Evolutionary conservation across 75 land plant species (phyloP), one percentile per base, ranked within the genome.

Genomic region (Pinus taeda): DNA sequence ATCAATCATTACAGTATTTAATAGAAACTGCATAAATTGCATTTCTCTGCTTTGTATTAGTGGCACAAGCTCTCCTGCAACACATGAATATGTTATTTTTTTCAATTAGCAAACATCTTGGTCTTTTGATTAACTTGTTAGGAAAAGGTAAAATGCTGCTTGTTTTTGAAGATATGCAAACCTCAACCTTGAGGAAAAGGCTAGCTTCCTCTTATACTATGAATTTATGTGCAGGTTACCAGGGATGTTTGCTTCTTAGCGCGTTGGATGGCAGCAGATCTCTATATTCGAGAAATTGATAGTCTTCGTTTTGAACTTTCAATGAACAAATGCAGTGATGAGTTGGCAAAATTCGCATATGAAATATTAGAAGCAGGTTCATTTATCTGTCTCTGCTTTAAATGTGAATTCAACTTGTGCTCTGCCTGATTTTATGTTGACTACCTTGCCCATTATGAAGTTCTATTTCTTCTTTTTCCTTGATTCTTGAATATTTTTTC

Each of bases 211-310:
- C 14, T 56, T 13, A 13, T 73, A 13, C n/a, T 8, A 55, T 55
- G 39, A 42, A 73, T 3, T 24, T 76, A 74, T 24, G 57, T 80
- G 59, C 90, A 94, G 97, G 97, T 96, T 29, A 96, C 99, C 65
- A 84, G 92, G 61, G 94, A 93, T 89, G 99, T 96, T 11, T 87
- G 93, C 59, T 88, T 90, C 61, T 77, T 96, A 60, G 90, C 99
- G 42, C 79, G 91, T 42, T 96, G 99, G 99, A 96, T 96, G 85
- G 91, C 95, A 73, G 87, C 88, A 75, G 99, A 96, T 81, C 83
- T 96, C 26, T 96, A 93, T 80, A 89, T 93, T 37, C 81, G 95
- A 61, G 99, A 96, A 82, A 79, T 93, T 77, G 99, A 96, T 75
- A 88, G 83, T 74, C 85, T 96, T 45, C 89, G 93, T 76, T 96